Base-by-base conservation (phyloP, 2,329 filamentous ascomycete genomes). In the Pseudogymnoascus sp. region DNA sequence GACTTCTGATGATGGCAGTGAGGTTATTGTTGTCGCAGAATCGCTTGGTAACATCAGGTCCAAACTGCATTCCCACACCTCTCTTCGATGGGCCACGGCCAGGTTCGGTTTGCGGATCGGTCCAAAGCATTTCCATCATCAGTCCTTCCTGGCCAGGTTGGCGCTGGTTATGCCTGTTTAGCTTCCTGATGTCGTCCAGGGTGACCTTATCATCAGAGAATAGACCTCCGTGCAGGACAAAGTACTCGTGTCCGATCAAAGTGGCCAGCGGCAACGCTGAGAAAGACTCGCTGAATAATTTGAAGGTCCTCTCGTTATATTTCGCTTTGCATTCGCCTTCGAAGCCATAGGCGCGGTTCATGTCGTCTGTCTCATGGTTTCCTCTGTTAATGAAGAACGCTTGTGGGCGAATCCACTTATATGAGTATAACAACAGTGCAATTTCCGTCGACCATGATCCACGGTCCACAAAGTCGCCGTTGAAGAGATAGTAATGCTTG, bases 61-160 rank as follows among this genome's bases (percentile, higher is more conserved):
- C 95, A 71, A 99, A 99, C 74, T 97, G 93, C 77, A 97, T 84
- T 61, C 95, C 95, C 19, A 99, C 93, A 68, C 95, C 95, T 74
- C 95, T 86, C 82, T 99, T 99, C 80, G 92, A 96, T 50, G 95
- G 95, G 7, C 93, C 91, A 69, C 95, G 87, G 61, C 95, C 95
- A 29, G 89, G 87, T 69, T 86, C 82, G 0, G 89, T 83, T 75
- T 99, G 95, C 2, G 95, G 95, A 74, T 99, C 95, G 0, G 95
- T 97, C 95, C 95, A 99, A 56, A 99, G 84, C 95, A 99, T 99
- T 78, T 99, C 95, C 95, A 99, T 99, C 95, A 99, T 99, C 70
- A 99, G 79, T 13, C 95, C 95, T 59, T 89, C 80, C 75, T 99
- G 95, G 33, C 95, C 95, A 2, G 95, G 93, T 72, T 97, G 93